phyloP scores from a whole-genome alignment of 208 protist genomes.

The Angomonas ambiguus region DNA sequence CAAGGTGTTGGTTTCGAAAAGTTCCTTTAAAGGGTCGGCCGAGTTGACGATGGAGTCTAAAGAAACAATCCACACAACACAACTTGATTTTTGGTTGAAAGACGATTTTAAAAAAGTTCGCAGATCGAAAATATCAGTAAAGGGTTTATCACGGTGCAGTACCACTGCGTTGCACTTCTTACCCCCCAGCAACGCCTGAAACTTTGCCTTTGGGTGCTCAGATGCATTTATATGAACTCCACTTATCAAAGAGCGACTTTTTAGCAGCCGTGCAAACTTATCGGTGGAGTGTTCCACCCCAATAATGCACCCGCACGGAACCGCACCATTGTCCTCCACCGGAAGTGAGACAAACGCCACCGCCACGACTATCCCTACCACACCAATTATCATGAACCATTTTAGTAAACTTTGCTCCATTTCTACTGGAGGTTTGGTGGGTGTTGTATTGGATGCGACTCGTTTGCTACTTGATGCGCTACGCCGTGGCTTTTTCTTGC shows the following conservation, averaged over 20 bases:
- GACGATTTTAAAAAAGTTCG: slow-evolving; percentile 18
- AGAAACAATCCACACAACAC: slow-evolving; percentile 53
- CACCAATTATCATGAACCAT: no score
- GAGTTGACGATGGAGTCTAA: slow-evolving; percentile 23
- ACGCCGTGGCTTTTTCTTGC: no score
- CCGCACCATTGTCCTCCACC: no score
- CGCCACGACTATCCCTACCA: no score
- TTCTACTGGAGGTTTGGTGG: no score
- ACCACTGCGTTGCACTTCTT: neutral
- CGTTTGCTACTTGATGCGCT: no score
- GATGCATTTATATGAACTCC: neutral
- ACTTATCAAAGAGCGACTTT: neutral
- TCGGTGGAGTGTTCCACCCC: no score
- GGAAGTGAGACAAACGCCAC: no score
- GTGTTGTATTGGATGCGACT: no score
- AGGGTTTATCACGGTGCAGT: neutral
- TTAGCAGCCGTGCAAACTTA: neutral
- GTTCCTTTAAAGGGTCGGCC: slow-evolving; percentile 56
- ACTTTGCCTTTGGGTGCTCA: neutral
- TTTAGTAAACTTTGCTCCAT: no score
- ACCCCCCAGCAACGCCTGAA: neutral
- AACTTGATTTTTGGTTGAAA: slow-evolving; percentile 15
- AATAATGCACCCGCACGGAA: neutral
- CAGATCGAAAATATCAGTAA: slow-evolving; percentile 19
- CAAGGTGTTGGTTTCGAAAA: slow-evolving; percentile 63